Percentiles rank a stretch among this genome's conserved stretches.
These are phyloP conservation scores for Acmispon strigosus DNA, from an alignment of 306 rosid species.

Conservation along the genomic window DNA sequence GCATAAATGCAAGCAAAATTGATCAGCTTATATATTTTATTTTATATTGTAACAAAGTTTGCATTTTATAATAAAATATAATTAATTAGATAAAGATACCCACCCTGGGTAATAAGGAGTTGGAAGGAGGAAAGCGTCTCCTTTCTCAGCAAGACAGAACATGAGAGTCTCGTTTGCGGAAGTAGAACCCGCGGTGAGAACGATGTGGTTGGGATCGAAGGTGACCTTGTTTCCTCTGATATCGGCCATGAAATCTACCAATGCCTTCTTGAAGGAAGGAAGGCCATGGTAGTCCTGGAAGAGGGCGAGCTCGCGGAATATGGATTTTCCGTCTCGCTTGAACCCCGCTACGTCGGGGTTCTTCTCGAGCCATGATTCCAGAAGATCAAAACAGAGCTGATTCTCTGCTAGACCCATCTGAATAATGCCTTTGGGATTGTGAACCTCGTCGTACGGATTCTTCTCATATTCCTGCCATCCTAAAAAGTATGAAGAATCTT, in stretches of 20 bases:
- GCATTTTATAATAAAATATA: neutral
- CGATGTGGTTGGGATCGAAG: slow-evolving; percentile 60
- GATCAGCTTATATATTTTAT: no score
- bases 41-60: no score
- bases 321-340: slow-evolving; percentile 65
- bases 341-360: slow-evolving; percentile 75
- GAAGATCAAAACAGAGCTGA: slow-evolving; percentile 71
- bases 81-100: neutral
- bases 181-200: slow-evolving; percentile 78
- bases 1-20: slow-evolving; percentile 24
- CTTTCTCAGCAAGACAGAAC: slow-evolving; percentile 65
- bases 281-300: slow-evolving; percentile 94
- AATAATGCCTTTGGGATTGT: slow-evolving; percentile 73
- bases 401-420: slow-evolving; percentile 98
- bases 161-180: slow-evolving; percentile 80
- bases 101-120: slow-evolving; percentile 88
- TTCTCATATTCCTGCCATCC: slow-evolving; percentile 95
- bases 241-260: slow-evolving; percentile 75
- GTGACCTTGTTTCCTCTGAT: slow-evolving; percentile 61
- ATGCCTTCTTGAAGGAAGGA: slow-evolving; percentile 69
- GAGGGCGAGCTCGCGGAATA: slow-evolving; percentile 84
- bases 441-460: slow-evolving; percentile 55
- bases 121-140: slow-evolving; percentile 79
- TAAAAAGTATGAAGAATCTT: slow-evolving; percentile 88
- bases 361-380: slow-evolving; percentile 71